phyloP scores from a whole-genome alignment of 2,329 filamentous ascomycete species.

The Aspergillus sp. region DNA sequence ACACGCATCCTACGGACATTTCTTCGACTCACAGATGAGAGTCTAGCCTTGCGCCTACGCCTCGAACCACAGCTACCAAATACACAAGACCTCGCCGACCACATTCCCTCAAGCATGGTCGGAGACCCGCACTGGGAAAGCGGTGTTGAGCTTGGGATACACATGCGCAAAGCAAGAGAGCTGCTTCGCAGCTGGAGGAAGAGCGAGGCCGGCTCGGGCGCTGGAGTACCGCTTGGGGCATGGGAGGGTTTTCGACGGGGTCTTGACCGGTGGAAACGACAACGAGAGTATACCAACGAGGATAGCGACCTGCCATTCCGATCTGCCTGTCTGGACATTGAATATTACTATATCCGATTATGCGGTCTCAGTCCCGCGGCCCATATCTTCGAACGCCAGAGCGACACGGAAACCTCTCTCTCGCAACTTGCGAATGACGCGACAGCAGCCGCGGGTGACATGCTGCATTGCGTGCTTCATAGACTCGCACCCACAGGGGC shows the following conservation, averaged over 20 bases:
- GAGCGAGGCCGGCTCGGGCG: neutral
- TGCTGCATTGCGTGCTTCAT: neutral
- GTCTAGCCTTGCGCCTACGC: slow-evolving; percentile 5
- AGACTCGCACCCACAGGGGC: neutral
- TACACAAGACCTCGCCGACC: neutral
- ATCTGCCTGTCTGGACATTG: slow-evolving; percentile 4
- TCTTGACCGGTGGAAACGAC: slow-evolving; percentile 6
- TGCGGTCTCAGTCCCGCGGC: slow-evolving; percentile 10
- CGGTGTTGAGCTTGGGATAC: neutral
- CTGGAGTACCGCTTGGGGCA: neutral
- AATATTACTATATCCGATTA: slow-evolving; percentile 12
- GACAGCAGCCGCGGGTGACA: slow-evolving; percentile 1
- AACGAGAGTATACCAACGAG: neutral
- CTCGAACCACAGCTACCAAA: slow-evolving; percentile 5
- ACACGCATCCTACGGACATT: slow-evolving; percentile 1
- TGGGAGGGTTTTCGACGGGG: slow-evolving; percentile 8
- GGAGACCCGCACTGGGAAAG: slow-evolving; percentile 1
- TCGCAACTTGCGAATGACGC: slow-evolving; percentile 2
- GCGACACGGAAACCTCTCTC: neutral
- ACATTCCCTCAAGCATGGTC: neutral
- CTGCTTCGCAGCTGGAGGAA: slow-evolving; percentile 12
- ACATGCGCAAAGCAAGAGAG: slow-evolving; percentile 13
- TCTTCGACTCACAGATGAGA: slow-evolving; percentile 5
- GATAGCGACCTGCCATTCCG: neutral
- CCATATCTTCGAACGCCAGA: slow-evolving; percentile 5